These are phyloP conservation scores for Juncus effusus DNA, from an alignment of 176 grass and related monocot species.

Conservation along the genomic window DNA sequence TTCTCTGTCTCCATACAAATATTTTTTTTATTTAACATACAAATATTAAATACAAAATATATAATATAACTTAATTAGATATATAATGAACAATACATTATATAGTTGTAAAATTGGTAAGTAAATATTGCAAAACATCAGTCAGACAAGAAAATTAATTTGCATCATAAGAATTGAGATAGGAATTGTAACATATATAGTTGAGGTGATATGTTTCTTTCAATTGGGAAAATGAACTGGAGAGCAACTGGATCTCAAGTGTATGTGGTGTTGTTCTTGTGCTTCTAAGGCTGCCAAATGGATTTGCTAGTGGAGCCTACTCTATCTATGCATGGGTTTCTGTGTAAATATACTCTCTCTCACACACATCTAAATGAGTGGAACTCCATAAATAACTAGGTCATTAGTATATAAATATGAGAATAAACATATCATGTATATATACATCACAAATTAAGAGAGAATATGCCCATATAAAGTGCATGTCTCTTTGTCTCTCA, in stretches of 20 bases:
- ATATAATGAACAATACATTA: too few relatives aligned
- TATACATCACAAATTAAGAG: slow-evolving; percentile 29
- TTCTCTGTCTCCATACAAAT: slow-evolving; percentile 20
- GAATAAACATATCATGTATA: slow-evolving; percentile 4
- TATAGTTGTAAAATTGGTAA: too few relatives aligned
- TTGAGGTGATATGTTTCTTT: slow-evolving; percentile 7
- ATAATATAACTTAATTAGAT: too few relatives aligned
- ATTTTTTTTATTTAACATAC: neutral
- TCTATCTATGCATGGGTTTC: slow-evolving; percentile 18
- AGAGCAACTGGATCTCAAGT: slow-evolving; percentile 21
- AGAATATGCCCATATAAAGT: slow-evolving; percentile 57
- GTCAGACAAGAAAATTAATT: neutral
- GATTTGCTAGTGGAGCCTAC: slow-evolving; percentile 25
- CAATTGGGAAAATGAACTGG: slow-evolving; percentile 1
- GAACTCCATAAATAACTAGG: slow-evolving; percentile 25
- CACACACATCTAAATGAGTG: slow-evolving; percentile 12
- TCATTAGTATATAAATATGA: slow-evolving; percentile 3
- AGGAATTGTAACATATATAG: too few relatives aligned
- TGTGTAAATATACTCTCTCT: slow-evolving; percentile 32
- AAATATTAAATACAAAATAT: slow-evolving; percentile 2
- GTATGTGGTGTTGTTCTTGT: slow-evolving; percentile 22
- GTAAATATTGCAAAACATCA: too few relatives aligned
- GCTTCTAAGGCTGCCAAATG: slow-evolving; percentile 30
- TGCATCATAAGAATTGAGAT: too few relatives aligned
- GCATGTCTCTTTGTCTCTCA: slow-evolving; percentile 37